Base-by-base conservation (phyloP, 2,329 filamentous ascomycete species). In the Mollisiaceae sp. region DNA sequence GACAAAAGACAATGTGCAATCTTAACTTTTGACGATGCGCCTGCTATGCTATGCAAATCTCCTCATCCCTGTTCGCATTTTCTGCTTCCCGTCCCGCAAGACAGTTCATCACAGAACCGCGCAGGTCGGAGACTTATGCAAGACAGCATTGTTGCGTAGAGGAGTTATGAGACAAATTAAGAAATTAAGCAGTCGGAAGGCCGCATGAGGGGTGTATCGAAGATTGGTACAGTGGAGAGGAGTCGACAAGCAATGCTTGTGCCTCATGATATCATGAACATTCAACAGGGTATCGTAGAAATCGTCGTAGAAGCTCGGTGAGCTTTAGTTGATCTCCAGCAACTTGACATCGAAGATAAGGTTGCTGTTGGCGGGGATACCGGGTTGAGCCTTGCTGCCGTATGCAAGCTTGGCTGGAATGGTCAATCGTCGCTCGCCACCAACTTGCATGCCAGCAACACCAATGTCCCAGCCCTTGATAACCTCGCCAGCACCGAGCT, bases 401-500 rank as follows among this genome's bases (percentile, higher is more conserved):
- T 99, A 99, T 74, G 91, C 96, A 65, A 94, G 88, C 75, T 90
- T 83, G 57, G 95, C 85, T 57, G 96, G 96, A 75, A 99, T 93
- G 69, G 89, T 94, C 75, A 99, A 85, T 73, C 95, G 90, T 75
- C 95, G 92, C 86, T 99, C 96, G 75, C 93, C 93, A 76, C 95
- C 95, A 72, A 94, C 90, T 73, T 89, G 84, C 93, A 99, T 97
- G 80, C 96, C 96, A 72, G 86, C 85, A 73, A 99, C 84, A 81
- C 95, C 95, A 71, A 98, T 87, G 79, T 99, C 96, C 96, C 95
- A 98, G 73, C 95, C 95, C 86, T 97, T 95, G 84, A 99, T 99
- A 75, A 99, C 96, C 80, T 98, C 92, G 68, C 94, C 94, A 77
- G 89, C 88, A 73, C 95, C 96, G 67, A 96, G 89, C 85, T 94